Evolutionary conservation across 2,329 filamentous ascomycete genomes (phyloP).

Genomic region (Pseudonectria foliicola): DNA sequence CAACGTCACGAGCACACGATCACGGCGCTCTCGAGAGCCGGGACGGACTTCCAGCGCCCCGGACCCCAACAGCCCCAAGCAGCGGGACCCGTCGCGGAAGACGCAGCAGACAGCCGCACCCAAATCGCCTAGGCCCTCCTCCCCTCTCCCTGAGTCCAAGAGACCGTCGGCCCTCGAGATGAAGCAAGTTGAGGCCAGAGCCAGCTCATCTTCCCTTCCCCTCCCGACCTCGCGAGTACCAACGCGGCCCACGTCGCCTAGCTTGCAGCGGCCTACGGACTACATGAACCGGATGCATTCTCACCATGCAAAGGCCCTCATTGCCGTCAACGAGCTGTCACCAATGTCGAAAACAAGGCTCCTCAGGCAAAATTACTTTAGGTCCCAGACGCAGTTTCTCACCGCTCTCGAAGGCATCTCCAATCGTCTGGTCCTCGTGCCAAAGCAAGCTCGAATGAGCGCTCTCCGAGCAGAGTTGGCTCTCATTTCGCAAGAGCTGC

Average conservation of each 20-base stretch:
- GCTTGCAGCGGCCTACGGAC: slow-evolving; percentile 39
- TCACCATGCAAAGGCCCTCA: slow-evolving; percentile 49
- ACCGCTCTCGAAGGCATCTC: slow-evolving; percentile 78
- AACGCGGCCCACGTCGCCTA: slow-evolving; percentile 50
- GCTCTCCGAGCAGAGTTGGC: slow-evolving; percentile 75
- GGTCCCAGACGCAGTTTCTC: slow-evolving; percentile 73
- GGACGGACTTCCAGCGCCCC: slow-evolving; percentile 38
- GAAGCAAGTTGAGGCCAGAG: slow-evolving; percentile 49
- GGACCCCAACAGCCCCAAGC: slow-evolving; percentile 25
- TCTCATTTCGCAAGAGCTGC: slow-evolving; percentile 72
- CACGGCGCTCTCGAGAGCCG: slow-evolving; percentile 40
- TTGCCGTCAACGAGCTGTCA: slow-evolving; percentile 56
- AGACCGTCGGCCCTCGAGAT: slow-evolving; percentile 45
- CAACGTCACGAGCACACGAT: slow-evolving; percentile 40
- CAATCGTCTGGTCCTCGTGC: slow-evolving; percentile 74
- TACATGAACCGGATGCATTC: slow-evolving; percentile 52
- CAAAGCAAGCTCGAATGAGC: slow-evolving; percentile 73
- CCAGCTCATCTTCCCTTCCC: slow-evolving; percentile 62
- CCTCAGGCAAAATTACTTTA: slow-evolving; percentile 74
- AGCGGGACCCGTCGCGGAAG: slow-evolving; percentile 18
- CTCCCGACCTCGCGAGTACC: slow-evolving; percentile 49
- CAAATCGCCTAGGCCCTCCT: slow-evolving; percentile 21
- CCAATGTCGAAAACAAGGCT: slow-evolving; percentile 62
- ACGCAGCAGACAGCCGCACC: slow-evolving; percentile 19
- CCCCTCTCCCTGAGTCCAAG: slow-evolving; percentile 32